These are phyloP conservation scores for Cutaneotrichosporon sp. DNA, from an alignment of 1,284 basidiomycete genomes.

Conservation along the genomic window DNA sequence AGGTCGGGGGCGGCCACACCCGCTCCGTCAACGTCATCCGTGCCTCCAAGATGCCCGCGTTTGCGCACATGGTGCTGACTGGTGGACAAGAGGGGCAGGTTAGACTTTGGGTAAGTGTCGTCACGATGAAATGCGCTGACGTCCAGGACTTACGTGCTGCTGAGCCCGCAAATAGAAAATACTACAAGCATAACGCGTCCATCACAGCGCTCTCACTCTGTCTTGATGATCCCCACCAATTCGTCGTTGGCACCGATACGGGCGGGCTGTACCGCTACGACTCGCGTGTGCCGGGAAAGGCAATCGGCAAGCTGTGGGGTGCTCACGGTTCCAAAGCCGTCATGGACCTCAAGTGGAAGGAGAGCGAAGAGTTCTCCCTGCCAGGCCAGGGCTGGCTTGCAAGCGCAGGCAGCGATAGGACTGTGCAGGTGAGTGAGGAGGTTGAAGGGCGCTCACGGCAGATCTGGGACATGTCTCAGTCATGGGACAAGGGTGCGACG, in stretches of 20 bases:
- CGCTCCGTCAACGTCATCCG: slow-evolving; percentile 70
- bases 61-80: slow-evolving; percentile 71
- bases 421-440: slow-evolving; percentile 64
- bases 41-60: slow-evolving; percentile 60
- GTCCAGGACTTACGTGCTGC: slow-evolving; percentile 71
- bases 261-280: slow-evolving; percentile 71
- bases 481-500: slow-evolving; percentile 54
- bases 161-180: slow-evolving; percentile 64
- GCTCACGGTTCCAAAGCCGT: slow-evolving; percentile 72
- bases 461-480: slow-evolving; percentile 73
- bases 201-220: slow-evolving; percentile 73
- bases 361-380: slow-evolving; percentile 26
- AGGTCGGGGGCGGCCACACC: slow-evolving; percentile 66
- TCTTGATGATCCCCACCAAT: slow-evolving; percentile 66
- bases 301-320: slow-evolving; percentile 68
- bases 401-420: slow-evolving; percentile 75
- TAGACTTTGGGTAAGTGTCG: slow-evolving; percentile 68
- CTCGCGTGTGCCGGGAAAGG: slow-evolving; percentile 63
- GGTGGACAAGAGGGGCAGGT: slow-evolving; percentile 79
- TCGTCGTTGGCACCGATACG: slow-evolving; percentile 74
- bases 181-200: slow-evolving; percentile 67
- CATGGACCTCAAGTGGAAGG: slow-evolving; percentile 72
- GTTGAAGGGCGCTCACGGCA: slow-evolving; percentile 38
- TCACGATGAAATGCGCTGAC: neutral
- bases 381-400: slow-evolving; percentile 70